Base-by-base conservation (phyloP, 1,139 yeast genomes). In the Saccharomyces pastorianus region DNA sequence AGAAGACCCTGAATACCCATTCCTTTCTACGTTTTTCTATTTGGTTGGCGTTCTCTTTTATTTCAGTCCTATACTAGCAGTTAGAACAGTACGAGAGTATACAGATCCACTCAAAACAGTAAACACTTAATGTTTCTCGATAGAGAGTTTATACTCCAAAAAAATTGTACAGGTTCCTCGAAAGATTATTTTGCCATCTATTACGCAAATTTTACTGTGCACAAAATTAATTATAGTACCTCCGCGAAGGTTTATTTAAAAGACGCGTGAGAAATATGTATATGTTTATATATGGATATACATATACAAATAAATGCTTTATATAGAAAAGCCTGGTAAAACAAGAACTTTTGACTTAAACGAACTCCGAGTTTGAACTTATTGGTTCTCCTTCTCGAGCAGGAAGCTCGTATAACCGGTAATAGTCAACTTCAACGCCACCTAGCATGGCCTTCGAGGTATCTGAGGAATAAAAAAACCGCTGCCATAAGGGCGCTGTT, bases 1-100 rank as follows among this genome's bases (percentile, higher is more conserved):
- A 89, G 78, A 26, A 91, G 75, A 0, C 96, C 96, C 38, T 82
- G 73, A 29, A 88, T 88, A 56, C 96, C 96, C 95, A 88, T 88
- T 13, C 17, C 44, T 23, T 48, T 34, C 28, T 44, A 17, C 23
- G 23, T n/a, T 38, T 38, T 38, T 38, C 42, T 8, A 17, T 38
- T 7, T 38, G 13, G 42, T 38, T 38, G 23, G 23, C 13, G 31
- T 41, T n/a, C 11, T 23, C 20, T 26, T 32, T 49, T 29, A 17
- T 38, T 14, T 38, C 11, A 38, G 8, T 38, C 23, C 42, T 4
- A 3, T 38, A 8, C 42, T 8, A 17, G 23, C 8, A 17, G 42
- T 6, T 8, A 6, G 8, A 38, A 7, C 23, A 20, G 3, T 38
- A 17, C 4, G 25, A 5, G 23, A 17, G 25, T 11, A 7, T 38